These are phyloP conservation scores for Globisporangium paroecandrum DNA, from an alignment of 352 stramenopile species.

Conservation along the genomic window DNA sequence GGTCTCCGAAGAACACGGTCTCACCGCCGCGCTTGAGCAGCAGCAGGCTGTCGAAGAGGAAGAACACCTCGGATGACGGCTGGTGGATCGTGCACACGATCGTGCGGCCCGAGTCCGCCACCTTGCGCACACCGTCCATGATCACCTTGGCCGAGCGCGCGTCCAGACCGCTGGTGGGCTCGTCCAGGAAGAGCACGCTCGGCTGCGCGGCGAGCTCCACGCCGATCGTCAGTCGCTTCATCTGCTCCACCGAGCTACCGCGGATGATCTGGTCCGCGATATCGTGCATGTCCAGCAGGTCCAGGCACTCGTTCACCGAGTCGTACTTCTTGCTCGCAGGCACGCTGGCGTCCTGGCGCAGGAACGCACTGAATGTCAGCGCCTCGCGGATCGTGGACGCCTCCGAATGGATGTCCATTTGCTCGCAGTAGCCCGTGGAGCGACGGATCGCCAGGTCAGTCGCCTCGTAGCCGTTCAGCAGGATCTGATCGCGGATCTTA, in stretches of 20 bases:
- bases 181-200: constrained; percentile 86
- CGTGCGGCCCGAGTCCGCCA: constrained; percentile 63
- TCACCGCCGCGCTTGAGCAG: constrained; percentile 50
- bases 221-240: constrained; percentile 78
- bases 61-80: constrained; percentile 79
- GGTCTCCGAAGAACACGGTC: constrained; percentile 28
- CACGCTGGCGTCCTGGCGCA: constrained; percentile 33
- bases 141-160: constrained; percentile 77
- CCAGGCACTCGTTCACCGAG: constrained; percentile 52
- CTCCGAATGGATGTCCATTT: constrained; percentile 78
- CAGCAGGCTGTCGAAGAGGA: constrained; percentile 75
- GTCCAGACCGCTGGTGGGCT: constrained; percentile 76
- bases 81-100: constrained; percentile 92
- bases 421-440: constrained; percentile 31
- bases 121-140: constrained; percentile 83
- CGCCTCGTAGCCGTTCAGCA: constrained; percentile 67
- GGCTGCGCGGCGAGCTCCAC: constrained; percentile 90
- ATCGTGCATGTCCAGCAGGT: constrained; percentile 44
- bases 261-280: constrained; percentile 62
- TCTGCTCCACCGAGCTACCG: constrained; percentile 52
- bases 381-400: constrained; percentile 82
- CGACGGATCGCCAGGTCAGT: constrained; percentile 19
- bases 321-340: constrained; percentile 33
- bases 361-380: constrained; percentile 73
- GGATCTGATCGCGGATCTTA: constrained; percentile 60